These are phyloP conservation scores for Candida rishiriensis DNA, from an alignment of 805 yeast genomes.

Conservation along the genomic window DNA sequence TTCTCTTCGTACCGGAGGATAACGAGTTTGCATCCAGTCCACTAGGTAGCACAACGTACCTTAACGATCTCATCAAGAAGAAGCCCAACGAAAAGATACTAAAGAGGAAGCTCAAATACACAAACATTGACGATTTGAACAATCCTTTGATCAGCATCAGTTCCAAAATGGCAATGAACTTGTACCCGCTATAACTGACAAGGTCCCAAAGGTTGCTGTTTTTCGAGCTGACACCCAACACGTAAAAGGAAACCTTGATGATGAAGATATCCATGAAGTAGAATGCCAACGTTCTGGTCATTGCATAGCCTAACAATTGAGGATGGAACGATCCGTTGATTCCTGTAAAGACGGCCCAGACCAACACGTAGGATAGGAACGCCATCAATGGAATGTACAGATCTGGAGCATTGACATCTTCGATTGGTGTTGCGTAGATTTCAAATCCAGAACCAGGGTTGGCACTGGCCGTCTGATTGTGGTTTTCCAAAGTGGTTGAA, in stretches of 20 bases:
- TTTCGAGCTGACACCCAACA: constrained; percentile 65
- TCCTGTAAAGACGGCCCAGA: constrained; percentile 83
- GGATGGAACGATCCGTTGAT: constrained; percentile 89
- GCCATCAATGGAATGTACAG: constrained; percentile 95
- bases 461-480: constrained; percentile 22
- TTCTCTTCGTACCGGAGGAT: constrained; percentile 63
- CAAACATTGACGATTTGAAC: constrained; percentile 28
- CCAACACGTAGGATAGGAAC: constrained; percentile 75
- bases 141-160: constrained; percentile 49
- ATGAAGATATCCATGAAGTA: constrained; percentile 70
- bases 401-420: constrained; percentile 94
- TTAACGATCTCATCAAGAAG: constrained; percentile 65
- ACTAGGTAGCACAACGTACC: constrained; percentile 64
- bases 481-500: constrained; percentile 18
- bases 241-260: constrained; percentile 77
- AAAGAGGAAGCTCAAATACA: constrained; percentile 38
- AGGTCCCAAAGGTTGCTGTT: constrained; percentile 61
- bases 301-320: constrained; percentile 79
- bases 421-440: constrained; percentile 66
- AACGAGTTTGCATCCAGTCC: constrained; percentile 53
- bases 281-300: constrained; percentile 83
- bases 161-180: constrained; percentile 76
- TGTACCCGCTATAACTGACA: constrained; percentile 88
- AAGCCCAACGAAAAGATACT: constrained; percentile 55
- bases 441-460: constrained; percentile 30